A percentile compares a stretch with the other conserved stretches of the same genome.
Conservation (phyloP, 257 asterid genomes). For the Cinchona pubescens region DNA sequence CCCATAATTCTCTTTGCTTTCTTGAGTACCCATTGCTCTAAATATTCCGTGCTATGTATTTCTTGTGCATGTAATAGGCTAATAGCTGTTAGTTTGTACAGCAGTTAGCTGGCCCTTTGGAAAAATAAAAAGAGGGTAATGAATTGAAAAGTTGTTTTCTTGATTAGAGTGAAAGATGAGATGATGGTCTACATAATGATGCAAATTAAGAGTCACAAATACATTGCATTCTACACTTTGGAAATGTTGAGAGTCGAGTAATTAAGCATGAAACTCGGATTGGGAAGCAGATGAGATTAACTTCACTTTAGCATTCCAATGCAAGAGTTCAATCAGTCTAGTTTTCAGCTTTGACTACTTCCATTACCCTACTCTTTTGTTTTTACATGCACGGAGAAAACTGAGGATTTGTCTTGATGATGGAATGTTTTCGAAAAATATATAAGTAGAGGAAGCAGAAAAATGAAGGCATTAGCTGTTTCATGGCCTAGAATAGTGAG, state of each 20-base stretch:
- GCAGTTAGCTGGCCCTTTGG: neutral
- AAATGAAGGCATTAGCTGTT: too few species aligned
- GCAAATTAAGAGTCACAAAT: too few species aligned
- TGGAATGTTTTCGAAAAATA: too few species aligned
- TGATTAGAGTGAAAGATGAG: neutral
- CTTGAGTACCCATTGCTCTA: too few species aligned
- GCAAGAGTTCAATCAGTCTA: neutral
- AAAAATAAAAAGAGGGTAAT: neutral
- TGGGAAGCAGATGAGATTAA: too few species aligned
- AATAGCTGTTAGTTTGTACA: too few species aligned
- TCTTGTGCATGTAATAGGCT: too few species aligned
- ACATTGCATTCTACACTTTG: neutral
- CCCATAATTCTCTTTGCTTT: too few species aligned
- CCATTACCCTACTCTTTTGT: neutral
- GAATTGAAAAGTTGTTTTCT: neutral
- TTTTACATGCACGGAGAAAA: neutral
- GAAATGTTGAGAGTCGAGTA: neutral
- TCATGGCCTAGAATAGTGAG: too few species aligned
- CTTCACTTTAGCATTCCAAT: neutral
- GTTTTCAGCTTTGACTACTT: neutral
- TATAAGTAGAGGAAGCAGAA: too few species aligned
- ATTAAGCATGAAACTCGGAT: too few species aligned
- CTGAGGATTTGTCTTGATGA: neutral
- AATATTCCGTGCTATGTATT: too few species aligned
- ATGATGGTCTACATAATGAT: neutral